Evolutionary conservation across 208 protist species (phyloP).

Genomic region (Trypanosoma avium): DNA sequence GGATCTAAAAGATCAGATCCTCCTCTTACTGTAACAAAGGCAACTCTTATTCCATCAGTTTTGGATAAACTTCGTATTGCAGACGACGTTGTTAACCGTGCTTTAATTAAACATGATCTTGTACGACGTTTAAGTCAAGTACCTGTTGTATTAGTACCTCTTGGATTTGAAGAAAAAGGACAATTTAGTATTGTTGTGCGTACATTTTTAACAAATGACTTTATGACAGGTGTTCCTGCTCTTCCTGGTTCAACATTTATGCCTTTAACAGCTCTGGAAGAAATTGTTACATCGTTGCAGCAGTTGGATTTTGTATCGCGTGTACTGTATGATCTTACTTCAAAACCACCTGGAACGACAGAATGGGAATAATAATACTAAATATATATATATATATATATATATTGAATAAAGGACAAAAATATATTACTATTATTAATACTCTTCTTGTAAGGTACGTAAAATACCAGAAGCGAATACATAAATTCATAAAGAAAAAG

Average conservation of each 20-base stretch:
- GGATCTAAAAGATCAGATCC: constrained; percentile 36
- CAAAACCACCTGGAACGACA: constrained; percentile 98
- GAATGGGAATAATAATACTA: constrained; percentile 93
- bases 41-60: constrained; percentile 60
- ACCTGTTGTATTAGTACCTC: constrained; percentile 91
- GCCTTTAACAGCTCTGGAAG: constrained; percentile 72
- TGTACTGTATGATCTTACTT: constrained; percentile 96
- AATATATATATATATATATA: constrained; percentile 5
- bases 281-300: constrained; percentile 78
- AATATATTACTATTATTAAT: background rate
- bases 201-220: constrained; percentile 96
- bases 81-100: constrained; percentile 86
- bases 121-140: constrained; percentile 91
- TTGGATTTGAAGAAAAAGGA: constrained; percentile 76
- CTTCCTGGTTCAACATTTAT: constrained; percentile 82
- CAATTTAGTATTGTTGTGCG: constrained; percentile 90
- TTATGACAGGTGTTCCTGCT: constrained; percentile 95
- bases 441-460: constrained; percentile 11
- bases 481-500: no score
- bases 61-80: constrained; percentile 90
- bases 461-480: no score
- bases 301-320: constrained; percentile 83
- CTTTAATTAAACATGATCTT: constrained; percentile 78
- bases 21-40: constrained; percentile 62
- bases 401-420: background rate